Base-by-base conservation (phyloP, 192 early-diverging fungal species). In the Coemansia sp. region DNA sequence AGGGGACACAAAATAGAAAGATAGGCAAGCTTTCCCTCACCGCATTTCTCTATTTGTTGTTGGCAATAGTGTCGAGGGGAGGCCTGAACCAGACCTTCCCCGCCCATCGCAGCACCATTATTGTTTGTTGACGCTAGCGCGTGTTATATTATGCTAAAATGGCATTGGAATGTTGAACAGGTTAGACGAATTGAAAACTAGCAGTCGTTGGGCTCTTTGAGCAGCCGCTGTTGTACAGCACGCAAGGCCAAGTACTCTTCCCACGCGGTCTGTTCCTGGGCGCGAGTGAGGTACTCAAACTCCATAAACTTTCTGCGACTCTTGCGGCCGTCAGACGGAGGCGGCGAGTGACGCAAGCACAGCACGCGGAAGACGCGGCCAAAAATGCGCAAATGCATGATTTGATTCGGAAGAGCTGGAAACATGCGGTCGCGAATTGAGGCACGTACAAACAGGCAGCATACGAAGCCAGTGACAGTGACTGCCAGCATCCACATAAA, bases 401-500 rank as follows among this genome's bases (percentile, higher is more conserved):
- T 70, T 63, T 91, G 88, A 56, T 86, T 86, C 0, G 77, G 70
- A 11, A 69, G 66, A 17, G 76, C 64, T 2, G 90, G 90, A 49
- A 89, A 68, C 40, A 86, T 72, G 49, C 90, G 86, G 67, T 89
- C 88, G n/a, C 86, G 81, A 48, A 89, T 82, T 4, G 84, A 81
- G 52, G 85, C 84, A 7, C 86, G 82, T 23, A 91, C 74, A 58
- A 88, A 83, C 55, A 87, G 26, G 24, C 84, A 67, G 63, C 84
- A 53, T 17, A 86, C 9, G 63, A 88, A 76, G 20, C 87, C 88
- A 18, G 84, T 5, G 42, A 73, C 25, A 10, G 81, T 72, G 17
- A 89, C 54, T 7, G 64, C 82, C 20, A 89, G 74, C 64, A 91
- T 84, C 90, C 90, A 91, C 64, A 76, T 69, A 66, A 91, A 86